Evolutionary conservation across 73 alveolate species (phyloP), one percentile per base, ranked within the genome.

Genomic region (Blepharisma stoltei): DNA sequence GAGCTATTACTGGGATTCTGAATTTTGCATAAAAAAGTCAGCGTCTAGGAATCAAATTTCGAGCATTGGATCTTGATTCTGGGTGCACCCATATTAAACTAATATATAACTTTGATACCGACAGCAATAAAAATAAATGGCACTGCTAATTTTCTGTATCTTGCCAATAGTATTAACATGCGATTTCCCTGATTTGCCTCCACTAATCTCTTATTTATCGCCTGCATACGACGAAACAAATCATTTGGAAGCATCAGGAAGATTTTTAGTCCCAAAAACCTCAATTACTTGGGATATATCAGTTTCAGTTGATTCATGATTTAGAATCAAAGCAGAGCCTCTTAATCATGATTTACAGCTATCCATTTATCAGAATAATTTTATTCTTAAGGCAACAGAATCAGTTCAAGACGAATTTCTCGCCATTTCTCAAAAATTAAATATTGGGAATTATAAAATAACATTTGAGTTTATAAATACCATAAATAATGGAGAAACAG

Each of bases 311-410:
- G 73, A 60, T 0, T 60, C 73, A 14, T 60, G 73, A 38, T 60
- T 60, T 60, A n/a, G 73, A 60, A 25, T 60, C 48, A 20, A n/a
- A 18, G 37, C 4, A 18, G 73, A 60, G 23, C 73, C 73, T 20
- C 14, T 20, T 14, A 60, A 25, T 20, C 73, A 60, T 60, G 73
- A n/a, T 9, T n/a, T 25, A 2, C 46, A 60, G 23, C 48, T 60
- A 14, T 20, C 46, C 18, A 25, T 60, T 20, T 20, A 14, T 8
- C 37, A 18, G 73, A 9, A n/a, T 18, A 20, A n/a, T 20, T 14
- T 9, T 60, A 14, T 14, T 14, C 14, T 20, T 2, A 8, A 60
- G 49, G 14, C 14, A n/a, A 9, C 73, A 60, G 23, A 25, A 20
- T n/a, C 73, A 8, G 18, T 14, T 8, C 46, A n/a, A 14, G 49